Conservation (phyloP, 495 filamentous ascomycete species). For the Acidomyces sp. region DNA sequence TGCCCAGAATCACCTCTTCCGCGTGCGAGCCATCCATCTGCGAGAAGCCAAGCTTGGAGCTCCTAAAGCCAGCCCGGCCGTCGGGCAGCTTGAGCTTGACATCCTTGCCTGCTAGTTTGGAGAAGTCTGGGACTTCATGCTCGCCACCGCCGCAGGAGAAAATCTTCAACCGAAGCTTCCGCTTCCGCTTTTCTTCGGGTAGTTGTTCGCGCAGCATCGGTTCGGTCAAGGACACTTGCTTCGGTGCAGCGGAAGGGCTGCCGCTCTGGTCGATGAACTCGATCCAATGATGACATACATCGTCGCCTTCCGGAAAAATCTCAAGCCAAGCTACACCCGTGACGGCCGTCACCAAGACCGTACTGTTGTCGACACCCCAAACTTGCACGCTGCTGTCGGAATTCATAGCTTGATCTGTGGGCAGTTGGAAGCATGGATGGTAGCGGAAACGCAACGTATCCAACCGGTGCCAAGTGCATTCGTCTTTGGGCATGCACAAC, state of each 20-base stretch:
- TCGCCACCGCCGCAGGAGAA: constrained; percentile 62
- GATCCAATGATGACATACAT: constrained; percentile 60
- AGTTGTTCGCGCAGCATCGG: constrained; percentile 57
- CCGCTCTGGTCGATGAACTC: constrained; percentile 54
- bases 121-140: constrained; percentile 61
- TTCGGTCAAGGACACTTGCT: constrained; percentile 61
- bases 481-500: constrained; percentile 56
- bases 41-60: constrained; percentile 63
- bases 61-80: constrained; percentile 58
- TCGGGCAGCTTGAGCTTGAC: constrained; percentile 63
- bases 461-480: constrained; percentile 79
- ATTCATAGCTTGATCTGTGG: constrained; percentile 53
- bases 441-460: constrained; percentile 77
- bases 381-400: constrained; percentile 71
- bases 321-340: constrained; percentile 75
- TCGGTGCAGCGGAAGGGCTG: constrained; percentile 44
- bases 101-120: constrained; percentile 49
- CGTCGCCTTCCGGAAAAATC: constrained; percentile 61
- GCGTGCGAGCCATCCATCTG: constrained; percentile 57
- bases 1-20: constrained; percentile 62
- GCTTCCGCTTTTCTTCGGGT: constrained; percentile 56
- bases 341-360: constrained; percentile 63
- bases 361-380: constrained; percentile 74
- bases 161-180: constrained; percentile 54
- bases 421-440: constrained; percentile 81